Percentiles rank a stretch among this genome's conserved stretches.
phyloP scores from a whole-genome alignment of 176 grass and related monocot genomes.

The Phragmites australis region DNA sequence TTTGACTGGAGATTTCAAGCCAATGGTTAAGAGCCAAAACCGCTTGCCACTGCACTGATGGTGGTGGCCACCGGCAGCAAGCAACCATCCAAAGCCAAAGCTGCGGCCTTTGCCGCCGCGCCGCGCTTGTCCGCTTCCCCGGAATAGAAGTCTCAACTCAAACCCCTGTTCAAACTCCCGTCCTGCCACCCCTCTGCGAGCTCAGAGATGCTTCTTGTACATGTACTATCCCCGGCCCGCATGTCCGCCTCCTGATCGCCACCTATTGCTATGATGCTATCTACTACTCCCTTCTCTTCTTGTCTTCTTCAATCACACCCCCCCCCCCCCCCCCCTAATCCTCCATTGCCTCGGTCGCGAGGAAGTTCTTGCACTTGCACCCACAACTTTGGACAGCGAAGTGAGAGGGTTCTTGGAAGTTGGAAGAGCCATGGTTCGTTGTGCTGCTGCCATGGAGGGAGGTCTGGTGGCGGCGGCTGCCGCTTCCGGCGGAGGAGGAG shows the following conservation, averaged over 20 bases:
- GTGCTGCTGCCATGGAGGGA: conserved; percentile 1
- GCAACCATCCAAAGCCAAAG: background rate
- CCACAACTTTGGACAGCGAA: background rate
- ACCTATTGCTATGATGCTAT: background rate
- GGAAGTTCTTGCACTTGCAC: background rate
- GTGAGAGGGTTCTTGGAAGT: background rate
- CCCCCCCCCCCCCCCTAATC: background rate
- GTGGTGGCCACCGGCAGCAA: background rate
- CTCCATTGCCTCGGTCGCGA: conserved; percentile 9
- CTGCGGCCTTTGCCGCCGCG: conserved; percentile 9
- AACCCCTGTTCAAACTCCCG: conserved; percentile 20
- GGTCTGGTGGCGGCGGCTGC: background rate
- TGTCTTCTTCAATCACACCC: conserved; percentile 14
- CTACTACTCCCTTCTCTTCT: background rate
- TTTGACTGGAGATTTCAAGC: conserved; percentile 12
- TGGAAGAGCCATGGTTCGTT: background rate
- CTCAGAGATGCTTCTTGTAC: conserved; percentile 32
- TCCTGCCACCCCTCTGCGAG: background rate
- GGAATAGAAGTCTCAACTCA: conserved; percentile 41
- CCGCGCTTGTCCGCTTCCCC: conserved; percentile 44
- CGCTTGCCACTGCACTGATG: background rate
- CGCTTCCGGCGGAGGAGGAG: background rate
- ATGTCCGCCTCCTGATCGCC: background rate
- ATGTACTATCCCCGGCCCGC: background rate
- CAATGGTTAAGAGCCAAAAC: background rate